Evolutionary conservation across 306 rosid species (phyloP).

Genomic region (Ochetophila trinervis): DNA sequence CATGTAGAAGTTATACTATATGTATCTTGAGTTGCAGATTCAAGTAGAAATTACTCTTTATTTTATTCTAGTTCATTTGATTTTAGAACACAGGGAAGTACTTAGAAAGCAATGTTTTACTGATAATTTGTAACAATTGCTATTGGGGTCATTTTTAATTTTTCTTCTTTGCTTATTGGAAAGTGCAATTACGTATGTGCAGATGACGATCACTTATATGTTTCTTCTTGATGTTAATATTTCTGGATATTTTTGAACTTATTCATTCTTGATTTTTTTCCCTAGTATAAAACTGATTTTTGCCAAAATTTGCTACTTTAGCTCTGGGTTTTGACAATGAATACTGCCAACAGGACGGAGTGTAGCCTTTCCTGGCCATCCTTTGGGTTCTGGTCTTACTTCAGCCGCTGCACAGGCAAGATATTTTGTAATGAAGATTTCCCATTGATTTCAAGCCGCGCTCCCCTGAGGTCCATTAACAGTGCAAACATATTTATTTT

Average conservation of each 20-base stretch:
- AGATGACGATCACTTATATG: too few species aligned
- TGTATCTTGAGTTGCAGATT: too few species aligned
- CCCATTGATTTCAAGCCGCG: conserved; percentile 45
- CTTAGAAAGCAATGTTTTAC: too few species aligned
- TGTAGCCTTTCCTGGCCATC: conserved; percentile 97
- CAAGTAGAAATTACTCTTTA: too few species aligned
- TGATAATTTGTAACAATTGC: too few species aligned
- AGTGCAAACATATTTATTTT: conserved; percentile 30
- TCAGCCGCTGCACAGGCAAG: conserved; percentile 92
- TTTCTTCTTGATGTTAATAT: conserved; percentile 1
- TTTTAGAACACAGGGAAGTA: too few species aligned
- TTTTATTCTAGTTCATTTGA: too few species aligned
- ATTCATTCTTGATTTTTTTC: conserved; percentile 17
- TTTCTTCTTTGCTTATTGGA: neutral
- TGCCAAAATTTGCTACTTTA: conserved; percentile 24
- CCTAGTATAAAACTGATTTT: conserved; percentile 11
- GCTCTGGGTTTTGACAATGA: conserved; percentile 34
- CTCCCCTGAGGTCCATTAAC: conserved; percentile 40
- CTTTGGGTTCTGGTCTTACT: conserved; percentile 93
- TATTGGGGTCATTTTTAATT: neutral
- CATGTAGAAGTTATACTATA: too few species aligned
- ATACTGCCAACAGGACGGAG: conserved; percentile 77
- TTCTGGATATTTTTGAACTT: conserved; percentile 18
- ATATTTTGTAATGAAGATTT: conserved; percentile 45
- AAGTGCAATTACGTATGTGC: neutral